Conservation (phyloP, 345 rosid genomes). For the Gossypium mustelinum region DNA sequence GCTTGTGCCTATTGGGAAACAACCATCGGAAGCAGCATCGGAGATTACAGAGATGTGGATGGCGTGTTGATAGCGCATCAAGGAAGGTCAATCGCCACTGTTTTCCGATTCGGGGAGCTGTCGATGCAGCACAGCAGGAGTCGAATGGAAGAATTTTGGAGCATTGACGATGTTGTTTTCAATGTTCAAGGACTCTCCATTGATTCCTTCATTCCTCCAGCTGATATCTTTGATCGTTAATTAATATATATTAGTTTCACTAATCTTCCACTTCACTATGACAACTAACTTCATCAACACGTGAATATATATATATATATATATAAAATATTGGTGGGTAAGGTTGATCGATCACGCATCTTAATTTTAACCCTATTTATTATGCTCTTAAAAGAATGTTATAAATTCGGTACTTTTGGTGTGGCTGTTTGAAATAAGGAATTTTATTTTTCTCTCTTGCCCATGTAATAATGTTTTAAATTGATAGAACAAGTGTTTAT, state of each 20-base stretch:
- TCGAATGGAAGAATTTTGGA: conserved; percentile 89
- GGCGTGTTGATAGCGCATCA: conserved; percentile 75
- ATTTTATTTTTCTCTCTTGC: not conserved
- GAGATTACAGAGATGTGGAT: conserved; percentile 80
- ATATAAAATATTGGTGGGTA: not conserved
- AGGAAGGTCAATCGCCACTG: conserved; percentile 85
- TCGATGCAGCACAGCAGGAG: conserved; percentile 72
- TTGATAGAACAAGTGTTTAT: not conserved
- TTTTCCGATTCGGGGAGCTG: conserved; percentile 73
- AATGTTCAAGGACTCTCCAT: conserved; percentile 81
- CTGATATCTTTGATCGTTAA: conserved; percentile 56
- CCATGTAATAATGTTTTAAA: not conserved
- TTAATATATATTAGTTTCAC: not conserved
- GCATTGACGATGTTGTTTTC: conserved; percentile 86
- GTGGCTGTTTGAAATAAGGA: not conserved
- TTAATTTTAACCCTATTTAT: not conserved
- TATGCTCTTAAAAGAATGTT: not conserved
- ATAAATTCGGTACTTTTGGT: not conserved
- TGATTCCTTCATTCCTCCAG: conserved; percentile 91
- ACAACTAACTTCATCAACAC: not conserved
- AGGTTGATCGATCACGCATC: not conserved
- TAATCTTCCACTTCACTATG: not conserved
- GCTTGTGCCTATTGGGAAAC: conserved; percentile 85
- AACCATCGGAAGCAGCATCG: conserved; percentile 81
- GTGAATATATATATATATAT: not conserved